Base-by-base conservation (phyloP, 2,329 filamentous ascomycete genomes). In the Penicillium paneum region DNA sequence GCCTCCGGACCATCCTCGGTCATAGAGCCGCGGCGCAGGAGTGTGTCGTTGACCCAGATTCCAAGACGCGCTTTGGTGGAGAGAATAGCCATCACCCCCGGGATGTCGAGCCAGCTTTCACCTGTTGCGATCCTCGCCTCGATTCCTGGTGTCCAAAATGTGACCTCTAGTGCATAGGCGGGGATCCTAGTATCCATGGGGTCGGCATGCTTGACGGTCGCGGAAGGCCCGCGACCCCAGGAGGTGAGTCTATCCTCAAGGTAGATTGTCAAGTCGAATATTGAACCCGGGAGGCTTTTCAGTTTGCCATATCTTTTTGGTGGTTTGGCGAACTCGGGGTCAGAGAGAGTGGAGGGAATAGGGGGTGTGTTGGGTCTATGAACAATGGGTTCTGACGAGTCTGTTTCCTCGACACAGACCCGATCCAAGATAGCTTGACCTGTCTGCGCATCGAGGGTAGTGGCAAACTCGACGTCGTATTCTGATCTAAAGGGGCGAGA, bases 21-120 rank as follows among this genome's bases (percentile, higher is more conserved):
- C 56, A 81, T 81, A 8, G 78, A 68, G 35, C 82, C 76, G 2
- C 84, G 83, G 1, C 72, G 76, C 24, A 97, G 74, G 38, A 79
- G 77, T n/a, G 83, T 79, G 28, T 83, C 85, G 65, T 97, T 97
- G 67, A 97, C 80, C 61, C 78, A 81, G 58, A 97, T 90, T 19
- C 90, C 90, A 28, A 79, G 78, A 7, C 85, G 87, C 4, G 90
- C 88, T 64, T 91, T 91, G 3, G 91, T 95, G 1, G 88, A 87
- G 47, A 97, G 85, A 57, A 91, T 88, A 4, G 83, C 81, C 63
- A 86, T 86, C 2, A 86, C 77, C 12, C 83, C 81, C 2, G 79
- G 71, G 1, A 83, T 64, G 15, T 72, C 73, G 10, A 76, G 79
- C 76, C 79, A 85, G 53, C 81, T 79, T 66, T 82, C 83, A 48